Conservation (phyloP, 352 stramenopile genomes). For the Peronosclerospora sorghi region DNA sequence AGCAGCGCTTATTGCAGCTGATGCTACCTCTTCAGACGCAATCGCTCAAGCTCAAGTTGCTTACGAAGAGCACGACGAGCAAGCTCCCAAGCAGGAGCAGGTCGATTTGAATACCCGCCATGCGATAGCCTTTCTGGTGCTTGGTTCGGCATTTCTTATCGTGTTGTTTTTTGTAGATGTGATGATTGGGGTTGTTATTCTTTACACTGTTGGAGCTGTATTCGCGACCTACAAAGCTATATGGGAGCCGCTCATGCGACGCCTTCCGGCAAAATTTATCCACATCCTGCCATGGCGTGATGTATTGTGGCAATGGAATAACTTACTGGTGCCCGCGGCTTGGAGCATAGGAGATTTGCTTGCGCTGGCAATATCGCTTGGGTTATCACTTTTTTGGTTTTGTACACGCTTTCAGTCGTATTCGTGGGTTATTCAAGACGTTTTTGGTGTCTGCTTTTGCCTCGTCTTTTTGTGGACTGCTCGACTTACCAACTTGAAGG, state of each 20-base stretch:
- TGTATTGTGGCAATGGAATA: constrained; percentile 30
- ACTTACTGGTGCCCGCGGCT: constrained; percentile 40
- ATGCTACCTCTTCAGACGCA: constrained; percentile 41
- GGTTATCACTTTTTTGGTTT: constrained; percentile 48
- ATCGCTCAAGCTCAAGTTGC: constrained; percentile 35
- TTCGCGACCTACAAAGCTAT: constrained; percentile 44
- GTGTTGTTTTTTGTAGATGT: constrained; percentile 86
- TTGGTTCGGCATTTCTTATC: constrained; percentile 84
- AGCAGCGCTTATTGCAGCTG: constrained; percentile 29
- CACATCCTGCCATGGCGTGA: constrained; percentile 35
- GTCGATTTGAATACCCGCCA: constrained; percentile 85
- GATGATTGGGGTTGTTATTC: constrained; percentile 63
- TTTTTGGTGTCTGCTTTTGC: constrained; percentile 90
- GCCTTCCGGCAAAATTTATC: constrained; percentile 15
- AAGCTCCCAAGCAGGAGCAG: constrained; percentile 44
- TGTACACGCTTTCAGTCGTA: constrained; percentile 68
- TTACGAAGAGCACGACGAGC: constrained; percentile 48
- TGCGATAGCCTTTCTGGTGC: constrained; percentile 84
- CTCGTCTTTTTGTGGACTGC: constrained; percentile 88
- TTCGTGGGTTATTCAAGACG: constrained; percentile 88
- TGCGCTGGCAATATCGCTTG: constrained; percentile 45
- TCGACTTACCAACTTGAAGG: constrained; percentile 87
- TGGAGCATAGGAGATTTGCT: constrained; percentile 84
- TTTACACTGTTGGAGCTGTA: constrained; percentile 51
- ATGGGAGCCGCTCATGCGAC: constrained; percentile 45